Conservation (phyloP, 2,329 filamentous ascomycete species). For the Fusarium sp. region DNA sequence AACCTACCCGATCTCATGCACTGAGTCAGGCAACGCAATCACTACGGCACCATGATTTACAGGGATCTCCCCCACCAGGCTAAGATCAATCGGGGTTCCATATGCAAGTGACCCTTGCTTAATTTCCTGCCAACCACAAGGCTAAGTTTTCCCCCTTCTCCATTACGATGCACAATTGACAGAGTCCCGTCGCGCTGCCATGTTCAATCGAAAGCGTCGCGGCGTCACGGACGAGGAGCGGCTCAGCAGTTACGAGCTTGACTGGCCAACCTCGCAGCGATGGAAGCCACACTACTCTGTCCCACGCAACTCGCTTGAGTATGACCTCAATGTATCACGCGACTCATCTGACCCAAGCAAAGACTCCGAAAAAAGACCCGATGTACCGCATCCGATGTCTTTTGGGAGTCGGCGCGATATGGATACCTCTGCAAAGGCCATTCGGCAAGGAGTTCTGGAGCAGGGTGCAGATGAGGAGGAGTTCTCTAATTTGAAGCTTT, state of each 20-base stretch:
- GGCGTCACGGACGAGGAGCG: slow-evolving; percentile 6
- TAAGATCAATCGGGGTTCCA: background rate
- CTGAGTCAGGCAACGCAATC: background rate
- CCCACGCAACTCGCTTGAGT: slow-evolving; percentile 12
- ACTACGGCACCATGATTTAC: background rate
- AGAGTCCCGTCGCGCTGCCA: background rate
- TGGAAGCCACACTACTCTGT: slow-evolving; percentile 43
- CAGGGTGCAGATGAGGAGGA: slow-evolving; percentile 24
- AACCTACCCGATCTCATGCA: background rate
- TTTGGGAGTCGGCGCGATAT: slow-evolving; percentile 27
- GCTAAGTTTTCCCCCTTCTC: background rate
- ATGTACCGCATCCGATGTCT: slow-evolving; percentile 5
- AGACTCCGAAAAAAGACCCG: background rate
- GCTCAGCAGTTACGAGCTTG: slow-evolving; percentile 28
- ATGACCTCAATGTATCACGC: background rate
- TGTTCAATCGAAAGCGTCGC: slow-evolving; percentile 21
- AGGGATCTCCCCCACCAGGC: background rate
- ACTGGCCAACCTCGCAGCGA: slow-evolving; percentile 33
- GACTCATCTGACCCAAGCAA: slow-evolving; percentile 18
- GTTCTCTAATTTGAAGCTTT: slow-evolving; percentile 40
- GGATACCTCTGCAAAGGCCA: slow-evolving; percentile 9
- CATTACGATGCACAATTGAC: background rate
- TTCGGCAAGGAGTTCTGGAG: background rate
- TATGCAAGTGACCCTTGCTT: background rate
- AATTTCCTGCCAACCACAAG: background rate